A percentile compares a stretch with the other conserved stretches of the same genome.
phyloP scores from a whole-genome alignment of 768 basidiomycete species.

The Phallus indusiatus region DNA sequence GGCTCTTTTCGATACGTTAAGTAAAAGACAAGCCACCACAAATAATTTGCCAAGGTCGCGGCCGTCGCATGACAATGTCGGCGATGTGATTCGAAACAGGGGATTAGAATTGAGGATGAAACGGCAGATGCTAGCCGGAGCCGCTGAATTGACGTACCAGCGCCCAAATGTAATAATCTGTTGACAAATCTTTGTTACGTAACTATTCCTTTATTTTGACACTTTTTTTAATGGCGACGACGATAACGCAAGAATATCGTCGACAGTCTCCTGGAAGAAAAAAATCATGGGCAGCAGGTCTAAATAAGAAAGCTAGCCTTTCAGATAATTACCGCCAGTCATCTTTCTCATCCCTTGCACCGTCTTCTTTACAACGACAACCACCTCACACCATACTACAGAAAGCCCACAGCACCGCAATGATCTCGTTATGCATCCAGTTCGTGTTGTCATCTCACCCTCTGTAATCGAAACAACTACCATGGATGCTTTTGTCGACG shows the following conservation, averaged over 20 bases:
- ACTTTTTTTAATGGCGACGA: neutral
- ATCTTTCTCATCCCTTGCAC: slow-evolving; percentile 5
- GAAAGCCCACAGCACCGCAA: neutral
- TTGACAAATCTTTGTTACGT: neutral
- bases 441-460: slow-evolving; percentile 66
- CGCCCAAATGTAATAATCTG: neutral
- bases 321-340: slow-evolving; percentile 12
- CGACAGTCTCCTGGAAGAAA: neutral
- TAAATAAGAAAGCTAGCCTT: slow-evolving; percentile 3
- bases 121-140: neutral
- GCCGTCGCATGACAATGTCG: neutral
- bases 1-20: neutral
- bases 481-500: slow-evolving; percentile 83
- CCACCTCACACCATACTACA: neutral
- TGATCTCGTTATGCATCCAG: slow-evolving; percentile 15
- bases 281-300: neutral
- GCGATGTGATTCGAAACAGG: neutral
- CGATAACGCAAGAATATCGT: neutral
- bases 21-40: neutral
- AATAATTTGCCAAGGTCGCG: neutral
- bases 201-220: neutral
- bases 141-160: neutral
- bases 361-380: neutral
- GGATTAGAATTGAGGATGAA: neutral
- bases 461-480: slow-evolving; percentile 61